Percentiles rank a stretch among this genome's conserved stretches.
phyloP scores from a whole-genome alignment of 768 basidiomycete species.

The Boletus subcaerulescens region DNA sequence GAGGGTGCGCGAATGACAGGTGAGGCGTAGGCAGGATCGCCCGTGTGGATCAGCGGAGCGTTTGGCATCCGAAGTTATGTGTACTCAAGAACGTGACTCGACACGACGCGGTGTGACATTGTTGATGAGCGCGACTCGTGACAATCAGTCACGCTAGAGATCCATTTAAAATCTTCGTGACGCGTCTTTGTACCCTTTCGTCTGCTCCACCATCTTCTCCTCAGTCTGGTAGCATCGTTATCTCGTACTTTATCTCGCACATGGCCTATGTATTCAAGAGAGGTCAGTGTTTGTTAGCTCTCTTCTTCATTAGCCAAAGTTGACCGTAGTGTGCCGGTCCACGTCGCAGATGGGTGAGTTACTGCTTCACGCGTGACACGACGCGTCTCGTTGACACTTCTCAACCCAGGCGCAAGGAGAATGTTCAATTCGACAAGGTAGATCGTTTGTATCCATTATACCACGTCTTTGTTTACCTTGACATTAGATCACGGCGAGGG shows the following conservation, averaged over 20 bases:
- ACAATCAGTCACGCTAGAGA: conserved; percentile 26
- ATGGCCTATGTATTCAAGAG: conserved; percentile 59
- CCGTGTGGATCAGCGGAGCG: conserved; percentile 29
- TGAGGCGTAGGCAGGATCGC: conserved; percentile 41
- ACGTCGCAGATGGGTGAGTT: conserved; percentile 45
- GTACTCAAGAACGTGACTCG: neutral
- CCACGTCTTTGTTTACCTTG: conserved; percentile 17
- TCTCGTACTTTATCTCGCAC: conserved; percentile 7
- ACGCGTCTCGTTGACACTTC: conserved; percentile 24
- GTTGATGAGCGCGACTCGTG: conserved; percentile 32
- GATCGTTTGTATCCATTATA: conserved; percentile 16
- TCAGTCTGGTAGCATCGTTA: neutral
- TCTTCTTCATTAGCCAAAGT: neutral
- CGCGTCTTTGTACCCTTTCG: conserved; percentile 25
- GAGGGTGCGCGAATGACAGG: conserved; percentile 46
- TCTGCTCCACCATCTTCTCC: conserved; percentile 24
- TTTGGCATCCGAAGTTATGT: conserved; percentile 19
- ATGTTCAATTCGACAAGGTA: conserved; percentile 92
- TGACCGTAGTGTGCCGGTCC: conserved; percentile 8
- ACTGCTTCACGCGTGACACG: conserved; percentile 5
- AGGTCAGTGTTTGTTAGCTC: conserved; percentile 36
- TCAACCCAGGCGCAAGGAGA: conserved; percentile 72
- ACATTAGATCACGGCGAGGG: conserved; percentile 75
- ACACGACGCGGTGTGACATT: conserved; percentile 31
- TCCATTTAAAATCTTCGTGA: conserved; percentile 29